phyloP scores from a whole-genome alignment of 441 rosid species.

The Arabidopsis lyrata region DNA sequence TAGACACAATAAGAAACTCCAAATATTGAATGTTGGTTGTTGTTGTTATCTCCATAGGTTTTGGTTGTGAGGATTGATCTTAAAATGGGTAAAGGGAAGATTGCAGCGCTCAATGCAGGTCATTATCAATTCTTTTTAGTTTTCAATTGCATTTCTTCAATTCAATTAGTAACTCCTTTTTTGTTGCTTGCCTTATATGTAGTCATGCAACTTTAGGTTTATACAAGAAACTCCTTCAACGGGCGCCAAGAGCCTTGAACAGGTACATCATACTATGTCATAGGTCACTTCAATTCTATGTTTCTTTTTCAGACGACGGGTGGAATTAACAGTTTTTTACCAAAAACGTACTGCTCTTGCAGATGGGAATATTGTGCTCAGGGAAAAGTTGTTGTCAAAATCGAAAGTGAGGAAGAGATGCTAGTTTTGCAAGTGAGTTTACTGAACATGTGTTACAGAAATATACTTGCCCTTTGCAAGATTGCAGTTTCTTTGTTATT shows the following conservation, averaged over 20 bases:
- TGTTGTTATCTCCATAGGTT: slow-evolving; percentile 48
- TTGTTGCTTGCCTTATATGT: slow-evolving; percentile 8
- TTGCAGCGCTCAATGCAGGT: slow-evolving; percentile 92
- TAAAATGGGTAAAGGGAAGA: slow-evolving; percentile 99
- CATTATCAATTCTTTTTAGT: slow-evolving; percentile 4
- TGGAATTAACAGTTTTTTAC: not conserved
- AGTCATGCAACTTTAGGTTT: slow-evolving; percentile 99
- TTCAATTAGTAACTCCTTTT: not conserved
- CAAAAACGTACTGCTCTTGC: slow-evolving; percentile 34
- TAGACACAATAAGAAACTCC: not conserved
- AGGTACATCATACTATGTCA: slow-evolving; percentile 55
- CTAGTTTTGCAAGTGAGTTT: slow-evolving; percentile 83
- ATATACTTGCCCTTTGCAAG: not conserved
- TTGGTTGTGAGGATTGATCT: slow-evolving; percentile 95
- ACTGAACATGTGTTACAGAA: slow-evolving; percentile 14
- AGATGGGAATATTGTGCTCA: slow-evolving; percentile 97
- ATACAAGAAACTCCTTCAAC: slow-evolving; percentile 74
- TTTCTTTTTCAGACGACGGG: not conserved
- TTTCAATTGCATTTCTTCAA: not conserved
- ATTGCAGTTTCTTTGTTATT: slow-evolving; percentile 12
- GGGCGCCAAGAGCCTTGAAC: slow-evolving; percentile 86
- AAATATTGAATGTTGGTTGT: no score
- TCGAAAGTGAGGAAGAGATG: slow-evolving; percentile 90
- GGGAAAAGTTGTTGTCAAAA: slow-evolving; percentile 96
- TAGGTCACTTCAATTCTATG: not conserved